phyloP scores from a whole-genome alignment of 129 eudicot species.

The Silybum marianum region DNA sequence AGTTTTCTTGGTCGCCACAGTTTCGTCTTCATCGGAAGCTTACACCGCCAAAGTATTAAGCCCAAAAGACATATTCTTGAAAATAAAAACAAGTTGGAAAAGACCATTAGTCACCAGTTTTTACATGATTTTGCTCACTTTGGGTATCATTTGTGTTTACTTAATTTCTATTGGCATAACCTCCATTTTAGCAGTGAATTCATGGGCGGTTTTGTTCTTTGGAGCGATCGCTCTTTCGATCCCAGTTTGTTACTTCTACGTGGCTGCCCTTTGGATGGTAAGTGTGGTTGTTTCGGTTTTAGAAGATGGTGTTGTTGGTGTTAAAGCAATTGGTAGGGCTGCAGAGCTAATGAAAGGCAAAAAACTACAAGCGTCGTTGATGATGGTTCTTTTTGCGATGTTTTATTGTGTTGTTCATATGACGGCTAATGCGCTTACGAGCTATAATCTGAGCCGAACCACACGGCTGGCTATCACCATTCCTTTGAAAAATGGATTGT shows the following conservation, averaged over 20 bases:
- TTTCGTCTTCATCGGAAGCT: slow-evolving; percentile 37
- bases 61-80: slow-evolving; percentile 29
- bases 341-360: slow-evolving; percentile 38
- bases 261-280: slow-evolving; percentile 35
- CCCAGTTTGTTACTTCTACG: slow-evolving; percentile 27
- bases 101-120: slow-evolving; percentile 28
- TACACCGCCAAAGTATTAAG: slow-evolving; percentile 38
- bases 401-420: slow-evolving; percentile 1
- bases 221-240: slow-evolving; percentile 29
- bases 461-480: slow-evolving; percentile 23
- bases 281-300: slow-evolving; percentile 40
- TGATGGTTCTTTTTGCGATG: slow-evolving; percentile 24
- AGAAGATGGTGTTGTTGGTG: slow-evolving; percentile 28
- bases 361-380: slow-evolving; percentile 23
- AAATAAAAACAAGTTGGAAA: slow-evolving; percentile 27
- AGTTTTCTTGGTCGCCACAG: slow-evolving; percentile 28
- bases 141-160: slow-evolving; percentile 26
- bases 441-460: slow-evolving; percentile 5
- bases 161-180: slow-evolving; percentile 10
- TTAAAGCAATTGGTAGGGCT: slow-evolving; percentile 41
- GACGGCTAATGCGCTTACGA: slow-evolving; percentile 1
- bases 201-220: slow-evolving; percentile 18
- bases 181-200: slow-evolving; percentile 15
- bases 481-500: slow-evolving; percentile 20
- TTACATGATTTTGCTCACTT: slow-evolving; percentile 39